Evolutionary conservation across 2,329 filamentous ascomycete genomes (phyloP).

Genomic region (Colletotrichum lindemuthianum): DNA sequence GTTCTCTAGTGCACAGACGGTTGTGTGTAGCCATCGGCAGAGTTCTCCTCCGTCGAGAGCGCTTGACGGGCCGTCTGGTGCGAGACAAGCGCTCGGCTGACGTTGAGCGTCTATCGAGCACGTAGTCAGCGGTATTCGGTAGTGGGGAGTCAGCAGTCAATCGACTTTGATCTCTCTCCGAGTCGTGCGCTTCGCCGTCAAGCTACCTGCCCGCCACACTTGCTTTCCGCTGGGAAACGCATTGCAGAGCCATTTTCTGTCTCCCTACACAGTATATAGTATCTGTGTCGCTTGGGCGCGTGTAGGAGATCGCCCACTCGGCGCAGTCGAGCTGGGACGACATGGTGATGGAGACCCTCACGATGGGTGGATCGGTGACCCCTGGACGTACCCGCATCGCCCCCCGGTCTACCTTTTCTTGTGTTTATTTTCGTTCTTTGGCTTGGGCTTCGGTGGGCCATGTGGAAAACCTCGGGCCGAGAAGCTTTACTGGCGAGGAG

Average conservation of each 20-base stretch:
- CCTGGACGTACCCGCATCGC: neutral
- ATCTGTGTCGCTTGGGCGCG: no score
- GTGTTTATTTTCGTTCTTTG: slow-evolving; percentile 9
- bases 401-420: slow-evolving; percentile 1
- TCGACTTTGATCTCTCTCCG: neutral
- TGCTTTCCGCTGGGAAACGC: neutral
- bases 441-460: neutral
- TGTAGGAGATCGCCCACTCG: no score
- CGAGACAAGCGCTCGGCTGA: slow-evolving; percentile 12
- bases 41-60: no score
- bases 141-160: no score
- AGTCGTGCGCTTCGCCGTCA: slow-evolving; percentile 15
- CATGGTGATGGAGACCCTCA: slow-evolving; percentile 6
- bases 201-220: neutral
- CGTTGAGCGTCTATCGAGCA: slow-evolving; percentile 6
- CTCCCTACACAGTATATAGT: no score
- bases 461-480: neutral
- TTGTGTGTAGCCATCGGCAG: neutral
- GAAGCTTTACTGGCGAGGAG: neutral
- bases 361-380: neutral
- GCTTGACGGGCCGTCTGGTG: neutral
- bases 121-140: neutral
- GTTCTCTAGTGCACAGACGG: neutral
- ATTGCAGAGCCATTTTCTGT: neutral
- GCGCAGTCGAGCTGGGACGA: neutral